phyloP scores from a whole-genome alignment of 73 alveolate species.

The Paraurostyla sp. region DNA sequence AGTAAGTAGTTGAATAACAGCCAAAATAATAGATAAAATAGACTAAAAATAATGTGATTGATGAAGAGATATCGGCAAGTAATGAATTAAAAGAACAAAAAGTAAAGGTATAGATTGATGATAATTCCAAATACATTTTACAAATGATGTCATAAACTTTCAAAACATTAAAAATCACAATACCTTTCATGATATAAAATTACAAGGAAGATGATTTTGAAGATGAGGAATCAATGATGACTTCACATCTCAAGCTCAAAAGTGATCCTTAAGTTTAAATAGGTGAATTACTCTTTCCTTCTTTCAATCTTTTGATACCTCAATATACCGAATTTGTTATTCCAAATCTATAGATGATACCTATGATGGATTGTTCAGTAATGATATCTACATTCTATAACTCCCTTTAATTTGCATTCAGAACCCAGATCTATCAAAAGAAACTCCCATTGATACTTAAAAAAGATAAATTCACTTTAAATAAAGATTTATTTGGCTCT shows the following conservation, averaged over 20 bases:
- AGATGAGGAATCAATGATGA: neutral
- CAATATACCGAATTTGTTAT: conserved; percentile 5
- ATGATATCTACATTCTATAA: neutral
- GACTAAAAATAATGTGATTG: conserved; percentile 1
- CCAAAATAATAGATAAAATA: neutral
- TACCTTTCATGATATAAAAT: conserved; percentile 39
- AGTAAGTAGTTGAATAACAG: neutral
- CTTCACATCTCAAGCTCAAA: neutral
- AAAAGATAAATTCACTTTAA: neutral
- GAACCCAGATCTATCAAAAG: conserved; percentile 28
- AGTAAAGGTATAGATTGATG: conserved; percentile 26
- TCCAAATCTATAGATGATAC: neutral
- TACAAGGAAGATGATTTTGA: conserved; percentile 5
- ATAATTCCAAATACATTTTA: neutral
- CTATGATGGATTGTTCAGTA: neutral
- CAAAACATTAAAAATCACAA: conserved; percentile 31
- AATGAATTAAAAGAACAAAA: neutral
- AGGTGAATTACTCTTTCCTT: conserved; percentile 43
- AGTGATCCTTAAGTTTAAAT: neutral
- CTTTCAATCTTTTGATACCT: conserved; percentile 31
- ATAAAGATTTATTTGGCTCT: neutral
- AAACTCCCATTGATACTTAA: conserved; percentile 5
- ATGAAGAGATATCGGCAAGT: neutral
- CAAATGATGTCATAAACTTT: neutral
- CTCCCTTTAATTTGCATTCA: conserved; percentile 31